These are phyloP conservation scores for Boehmeria nivea DNA, from an alignment of 306 rosid genomes.

Conservation along the genomic window DNA sequence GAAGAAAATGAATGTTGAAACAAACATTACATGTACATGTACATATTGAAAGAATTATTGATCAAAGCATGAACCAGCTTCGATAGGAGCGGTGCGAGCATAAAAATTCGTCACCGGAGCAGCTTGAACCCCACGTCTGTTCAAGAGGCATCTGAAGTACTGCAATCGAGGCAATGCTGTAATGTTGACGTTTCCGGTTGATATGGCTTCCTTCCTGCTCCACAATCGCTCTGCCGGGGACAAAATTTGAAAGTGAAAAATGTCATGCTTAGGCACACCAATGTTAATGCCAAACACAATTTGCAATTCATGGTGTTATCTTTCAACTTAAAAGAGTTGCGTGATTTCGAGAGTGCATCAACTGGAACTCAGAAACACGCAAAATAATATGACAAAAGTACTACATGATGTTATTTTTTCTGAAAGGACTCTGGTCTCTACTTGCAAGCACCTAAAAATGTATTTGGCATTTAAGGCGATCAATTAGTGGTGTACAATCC, in stretches of 20 bases:
- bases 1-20: background rate
- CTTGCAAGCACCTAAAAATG: no score
- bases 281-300: background rate
- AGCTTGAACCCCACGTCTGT: slow-evolving; percentile 70
- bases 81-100: slow-evolving; percentile 67
- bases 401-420: no score
- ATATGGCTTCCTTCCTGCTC: slow-evolving; percentile 50
- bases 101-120: slow-evolving; percentile 65
- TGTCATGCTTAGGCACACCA: slow-evolving; percentile 12
- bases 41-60: slow-evolving; percentile 35
- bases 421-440: no score
- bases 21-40: background rate
- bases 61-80: slow-evolving; percentile 81
- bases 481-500: no score
- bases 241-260: slow-evolving; percentile 1
- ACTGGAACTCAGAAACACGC: no score
- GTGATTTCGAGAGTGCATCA: no score
- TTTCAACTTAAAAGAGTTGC: no score
- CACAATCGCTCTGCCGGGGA: slow-evolving; percentile 69
- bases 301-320: no score
- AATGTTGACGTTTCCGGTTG: slow-evolving; percentile 26
- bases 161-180: slow-evolving; percentile 61
- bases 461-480: no score
- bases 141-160: slow-evolving; percentile 81
- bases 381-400: no score